Percentiles rank a stretch among this genome's conserved stretches.
Evolutionary conservation across 2,329 filamentous ascomycete species (phyloP).

Genomic region (Aspergillus ustus): DNA sequence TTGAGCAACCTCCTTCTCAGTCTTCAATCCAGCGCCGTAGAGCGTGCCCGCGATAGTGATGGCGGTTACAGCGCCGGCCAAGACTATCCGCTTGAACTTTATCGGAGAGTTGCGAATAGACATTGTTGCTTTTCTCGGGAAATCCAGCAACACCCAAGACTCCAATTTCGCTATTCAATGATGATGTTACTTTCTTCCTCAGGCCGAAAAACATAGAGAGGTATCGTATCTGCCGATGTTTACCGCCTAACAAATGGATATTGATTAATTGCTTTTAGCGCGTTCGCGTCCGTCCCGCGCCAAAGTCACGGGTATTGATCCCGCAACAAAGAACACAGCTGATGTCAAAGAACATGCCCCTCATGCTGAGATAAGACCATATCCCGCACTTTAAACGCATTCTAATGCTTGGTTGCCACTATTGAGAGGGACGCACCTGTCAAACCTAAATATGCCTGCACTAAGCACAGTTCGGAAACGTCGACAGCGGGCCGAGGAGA

Average conservation of each 20-base stretch:
- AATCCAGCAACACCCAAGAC: neutral
- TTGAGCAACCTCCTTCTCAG: slow-evolving; percentile 55
- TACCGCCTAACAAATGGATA: slow-evolving; percentile 32
- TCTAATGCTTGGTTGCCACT: slow-evolving; percentile 12
- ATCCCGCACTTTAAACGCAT: neutral
- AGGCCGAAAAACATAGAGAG: neutral
- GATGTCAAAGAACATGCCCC: neutral
- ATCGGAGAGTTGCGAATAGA: slow-evolving; percentile 34
- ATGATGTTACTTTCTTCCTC: neutral
- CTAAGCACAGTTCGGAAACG: slow-evolving; percentile 32
- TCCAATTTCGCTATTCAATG: neutral
- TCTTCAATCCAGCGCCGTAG: slow-evolving; percentile 65
- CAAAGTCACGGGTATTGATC: slow-evolving; percentile 12
- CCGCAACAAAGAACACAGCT: slow-evolving; percentile 12
- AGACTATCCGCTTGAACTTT: slow-evolving; percentile 54
- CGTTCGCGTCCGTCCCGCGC: slow-evolving; percentile 36
- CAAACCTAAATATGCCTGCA: slow-evolving; percentile 34
- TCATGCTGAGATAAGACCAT: neutral
- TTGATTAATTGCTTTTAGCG: slow-evolving; percentile 27
- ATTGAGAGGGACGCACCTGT: slow-evolving; percentile 13
- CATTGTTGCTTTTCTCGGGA: slow-evolving; percentile 8
- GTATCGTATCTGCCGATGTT: slow-evolving; percentile 13
- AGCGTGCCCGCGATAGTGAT: slow-evolving; percentile 62
- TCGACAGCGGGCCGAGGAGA: slow-evolving; percentile 34
- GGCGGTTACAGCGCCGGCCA: slow-evolving; percentile 60